These are phyloP conservation scores for Starmerella gropengiesseri DNA, from an alignment of 805 yeast species.

Conservation along the genomic window DNA sequence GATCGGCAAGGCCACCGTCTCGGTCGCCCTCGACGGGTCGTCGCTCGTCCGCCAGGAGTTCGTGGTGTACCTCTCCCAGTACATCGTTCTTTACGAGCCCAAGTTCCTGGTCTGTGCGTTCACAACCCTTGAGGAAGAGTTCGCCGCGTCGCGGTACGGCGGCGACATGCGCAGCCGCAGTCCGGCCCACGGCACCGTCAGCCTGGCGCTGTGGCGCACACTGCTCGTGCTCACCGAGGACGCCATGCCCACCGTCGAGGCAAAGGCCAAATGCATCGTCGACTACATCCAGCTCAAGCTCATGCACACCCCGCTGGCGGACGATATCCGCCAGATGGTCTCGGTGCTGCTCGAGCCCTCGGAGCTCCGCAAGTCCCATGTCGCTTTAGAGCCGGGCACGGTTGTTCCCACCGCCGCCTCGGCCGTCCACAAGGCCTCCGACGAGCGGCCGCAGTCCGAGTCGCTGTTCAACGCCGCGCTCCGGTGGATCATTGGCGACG, in stretches of 20 bases:
- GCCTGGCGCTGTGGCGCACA: conserved; percentile 80
- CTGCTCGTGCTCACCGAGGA: conserved; percentile 71
- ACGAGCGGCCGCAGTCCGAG: conserved; percentile 3
- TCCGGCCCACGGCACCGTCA: conserved; percentile 80
- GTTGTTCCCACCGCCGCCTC: not conserved
- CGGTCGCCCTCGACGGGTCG: conserved; percentile 75
- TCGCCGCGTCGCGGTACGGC: conserved; percentile 40
- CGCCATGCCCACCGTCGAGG: conserved; percentile 72
- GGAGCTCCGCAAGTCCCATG: conserved; percentile 5
- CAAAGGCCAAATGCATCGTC: conserved; percentile 59
- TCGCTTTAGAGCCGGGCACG: not conserved
- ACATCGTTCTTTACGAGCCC: conserved; percentile 55
- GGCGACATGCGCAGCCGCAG: conserved; percentile 55
- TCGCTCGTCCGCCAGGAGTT: conserved; percentile 80
- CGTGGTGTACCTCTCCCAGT: conserved; percentile 61
- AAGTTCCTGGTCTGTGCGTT: conserved; percentile 81
- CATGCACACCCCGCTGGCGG: conserved; percentile 54
- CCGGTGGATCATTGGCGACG: conserved; percentile 12
- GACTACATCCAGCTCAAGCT: conserved; percentile 60
- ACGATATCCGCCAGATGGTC: conserved; percentile 42
- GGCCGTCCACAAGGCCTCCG: not conserved
- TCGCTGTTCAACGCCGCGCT: conserved; percentile 9
- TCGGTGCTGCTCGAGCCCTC: conserved; percentile 14
- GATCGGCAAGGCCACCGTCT: conserved; percentile 55
- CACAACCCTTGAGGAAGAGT: conserved; percentile 71